Base-by-base conservation (phyloP, 352 stramenopile genomes). In the Pythium pyrilobum region DNA sequence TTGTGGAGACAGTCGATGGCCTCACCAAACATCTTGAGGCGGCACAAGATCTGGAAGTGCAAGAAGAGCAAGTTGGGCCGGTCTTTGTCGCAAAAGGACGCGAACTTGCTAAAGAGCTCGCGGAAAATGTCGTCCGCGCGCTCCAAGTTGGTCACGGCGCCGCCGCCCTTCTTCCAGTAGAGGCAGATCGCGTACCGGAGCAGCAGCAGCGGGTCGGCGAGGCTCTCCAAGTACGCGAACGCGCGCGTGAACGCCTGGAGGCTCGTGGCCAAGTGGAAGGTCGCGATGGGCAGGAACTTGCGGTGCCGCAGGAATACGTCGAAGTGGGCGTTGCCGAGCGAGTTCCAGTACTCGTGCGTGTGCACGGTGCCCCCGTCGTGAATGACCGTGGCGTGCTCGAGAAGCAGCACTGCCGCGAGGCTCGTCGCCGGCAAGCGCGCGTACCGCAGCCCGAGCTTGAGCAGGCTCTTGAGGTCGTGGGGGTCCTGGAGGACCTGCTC, bases 311-410 rank as follows among this genome's bases (percentile, higher is more conserved):
- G 59, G 32, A 87, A 87, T 12, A 87, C 59, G 23, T 87, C 62
- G 52, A 87, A 64, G 39, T 87, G 77, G 1, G 76, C 76, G 6
- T 75, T 85, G 23, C 79, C 77, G 21, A 87, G 58, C 48, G 63
- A 71, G 52, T 84, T 79, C 79, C 79, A 89, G 43, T 87, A 89
- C 16, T 85, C 77, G 59, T 77, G 77, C 3, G 56, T 73, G 1
- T 69, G 33, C 6, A 25, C 27, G n/a, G 69, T 50, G 6, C 46
- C 53, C n/a, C 52, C 68, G 20, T 85, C 61, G 41, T 77, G 72
- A n/a, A 77, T 21, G 1, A 75, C 37, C 0, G 71, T 67, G 0
- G 69, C 74, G 34, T 87, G 72, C 18, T 89, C 77, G 9, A 89
- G 59, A 5, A 89, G 63, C 20, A 82, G 25, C 33, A 87, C 75